Evolutionary conservation across 2,329 filamentous ascomycete species (phyloP), one percentile per base, ranked within the genome.

Genomic region (Trichoderma afroharzianum): DNA sequence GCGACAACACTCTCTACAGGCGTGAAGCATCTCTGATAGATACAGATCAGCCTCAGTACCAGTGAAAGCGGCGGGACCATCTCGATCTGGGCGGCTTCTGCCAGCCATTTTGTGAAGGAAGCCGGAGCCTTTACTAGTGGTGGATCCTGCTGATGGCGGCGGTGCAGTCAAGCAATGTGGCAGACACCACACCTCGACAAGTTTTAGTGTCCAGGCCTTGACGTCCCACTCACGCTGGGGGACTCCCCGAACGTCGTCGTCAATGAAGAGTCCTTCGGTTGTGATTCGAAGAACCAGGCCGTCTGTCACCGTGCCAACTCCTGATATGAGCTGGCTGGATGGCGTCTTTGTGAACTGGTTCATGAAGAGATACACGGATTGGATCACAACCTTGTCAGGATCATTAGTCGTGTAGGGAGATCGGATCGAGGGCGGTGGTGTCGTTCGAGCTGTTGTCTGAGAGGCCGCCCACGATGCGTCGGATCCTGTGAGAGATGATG

Each of bases 171-270:
- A 83, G 80, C 83, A 88, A 81, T 91, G 88, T 78, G 88, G 86
- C 78, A 90, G 89, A 80, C 91, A 94, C 89, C 92, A 93, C 85
- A 96, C 91, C 88, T 98, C 96, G 81, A 97, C 90, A 75, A 92
- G 85, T 83, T 97, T 98, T 82, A 99, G 88, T 57, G 94, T 97
- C 96, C 96, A 98, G 30, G 95, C 95, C 82, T 98, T 98, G 79
- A 98, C 90, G 80, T 99, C 96, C 96, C 96, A 99, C 83, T 99
- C 96, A 72, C 96, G 90, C 82, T 98, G 94, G n/a, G 93, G 91
- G 18, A 98, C 93, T 73, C 91, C 90, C 58, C 95, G 91, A 67
- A 98, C 89, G 80, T 98, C 96, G 80, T 99, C 96, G 80, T 99
- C 96, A 78, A 99, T 96, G 82, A 98, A 98, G 68, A 98, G 87